Base-by-base conservation (phyloP, 495 filamentous ascomycete genomes). In the Opeltia flavorubescens region DNA sequence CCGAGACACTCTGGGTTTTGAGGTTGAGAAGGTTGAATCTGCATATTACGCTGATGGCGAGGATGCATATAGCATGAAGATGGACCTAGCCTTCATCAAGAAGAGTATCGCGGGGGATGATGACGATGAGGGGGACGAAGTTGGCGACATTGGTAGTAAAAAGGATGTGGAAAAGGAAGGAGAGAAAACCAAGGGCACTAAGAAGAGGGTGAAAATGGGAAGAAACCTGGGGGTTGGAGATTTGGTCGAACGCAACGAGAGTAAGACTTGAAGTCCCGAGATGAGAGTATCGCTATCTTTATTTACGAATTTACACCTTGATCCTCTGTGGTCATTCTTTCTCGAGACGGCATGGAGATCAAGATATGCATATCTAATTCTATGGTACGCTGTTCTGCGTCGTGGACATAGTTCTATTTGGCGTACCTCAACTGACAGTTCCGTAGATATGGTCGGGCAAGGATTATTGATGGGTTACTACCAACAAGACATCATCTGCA, bases 21-120 rank as follows among this genome's bases (percentile, higher is more conserved):
- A 84, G 61, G 81, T 84, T 44, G 87, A 94, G 52, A 91, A 86
- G 64, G 77, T 86, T 12, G 91, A 96, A 68, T 58, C 71, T 52
- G 94, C 91, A 64, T 98, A 98, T 77, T 98, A 98, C 60, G 91
- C 91, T 33, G 91, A 96, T 65, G 89, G 88, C 41, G 91, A 98
- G 67, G 89, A 98, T 71, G 91, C 91, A 29, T 94, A 80, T 59
- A 81, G 78, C 54, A 98, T 98, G 91, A 80, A 78, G 55, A 80
- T 89, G 62, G 84, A 95, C 56, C 69, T 98, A 35, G 66, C 70
- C 25, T 69, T 72, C 46, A 71, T 89, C 44, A 59, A 55, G 52
- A 61, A 62, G 62, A 61, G 55, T 34, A 55, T 60, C 47, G 63
- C 64, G 42, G 60, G 63, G 34, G 57, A 43, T 1, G 69, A 69